phyloP scores from a whole-genome alignment of 2,329 filamentous ascomycete species.

The Fusarium burgessii region DNA sequence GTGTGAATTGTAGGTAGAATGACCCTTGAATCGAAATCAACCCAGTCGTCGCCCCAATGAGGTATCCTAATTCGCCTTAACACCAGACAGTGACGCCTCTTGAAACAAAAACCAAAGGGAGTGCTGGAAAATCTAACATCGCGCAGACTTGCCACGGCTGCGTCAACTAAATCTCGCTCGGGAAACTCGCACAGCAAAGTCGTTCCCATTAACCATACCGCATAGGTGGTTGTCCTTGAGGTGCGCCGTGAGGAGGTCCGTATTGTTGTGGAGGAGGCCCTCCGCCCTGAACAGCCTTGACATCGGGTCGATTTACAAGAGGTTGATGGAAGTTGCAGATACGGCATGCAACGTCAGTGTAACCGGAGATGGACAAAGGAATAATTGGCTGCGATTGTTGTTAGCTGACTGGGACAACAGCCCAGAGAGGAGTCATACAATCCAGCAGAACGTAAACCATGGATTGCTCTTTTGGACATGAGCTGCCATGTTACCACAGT shows the following conservation, averaged over 20 bases:
- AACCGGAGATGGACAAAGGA: conserved; percentile 75
- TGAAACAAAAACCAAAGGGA: conserved; percentile 1
- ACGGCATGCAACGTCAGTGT: conserved; percentile 77
- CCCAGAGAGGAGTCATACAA: conserved; percentile 60
- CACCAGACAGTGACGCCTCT: conserved; percentile 32
- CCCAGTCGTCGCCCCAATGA: not conserved
- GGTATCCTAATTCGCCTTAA: conserved; percentile 36
- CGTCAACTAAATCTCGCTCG: not conserved
- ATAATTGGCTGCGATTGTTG: conserved; percentile 69
- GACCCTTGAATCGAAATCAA: not conserved
- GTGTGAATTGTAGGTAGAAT: not conserved
- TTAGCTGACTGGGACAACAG: conserved; percentile 29
- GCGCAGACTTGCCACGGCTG: not conserved
- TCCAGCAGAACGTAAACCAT: conserved; percentile 85
- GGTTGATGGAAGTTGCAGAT: conserved; percentile 83
- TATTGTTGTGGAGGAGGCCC: conserved; percentile 50
- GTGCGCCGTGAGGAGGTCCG: conserved; percentile 50
- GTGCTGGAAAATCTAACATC: not conserved
- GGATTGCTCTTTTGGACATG: conserved; percentile 72
- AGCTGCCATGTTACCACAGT: conserved; percentile 74
- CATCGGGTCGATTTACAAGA: conserved; percentile 67
- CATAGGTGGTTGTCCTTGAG: conserved; percentile 47
- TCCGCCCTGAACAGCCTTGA: conserved; percentile 64
- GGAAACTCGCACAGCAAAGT: not conserved
- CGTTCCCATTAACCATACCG: conserved; percentile 44